Conservation (phyloP, 2,329 filamentous ascomycete species). For the Juglanconis juglandina region DNA sequence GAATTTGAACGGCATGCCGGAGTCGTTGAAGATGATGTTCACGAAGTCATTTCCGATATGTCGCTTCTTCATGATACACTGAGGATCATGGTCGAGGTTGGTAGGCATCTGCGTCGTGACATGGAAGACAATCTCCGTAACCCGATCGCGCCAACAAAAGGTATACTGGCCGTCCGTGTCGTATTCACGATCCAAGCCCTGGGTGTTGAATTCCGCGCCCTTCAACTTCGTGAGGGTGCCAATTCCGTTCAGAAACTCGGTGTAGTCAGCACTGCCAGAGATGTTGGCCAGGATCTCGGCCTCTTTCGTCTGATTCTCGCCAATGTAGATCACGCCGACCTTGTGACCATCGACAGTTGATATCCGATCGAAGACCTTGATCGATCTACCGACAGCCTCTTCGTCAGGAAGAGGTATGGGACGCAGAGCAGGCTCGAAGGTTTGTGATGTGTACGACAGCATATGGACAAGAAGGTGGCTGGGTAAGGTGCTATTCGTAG, state of each 20-base stretch:
- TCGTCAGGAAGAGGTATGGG: conserved; percentile 73
- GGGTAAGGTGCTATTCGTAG: conserved; percentile 63
- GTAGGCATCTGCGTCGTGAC: conserved; percentile 98
- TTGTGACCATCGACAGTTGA: conserved; percentile 94
- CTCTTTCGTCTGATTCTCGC: conserved; percentile 79
- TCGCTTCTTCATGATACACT: conserved; percentile 80
- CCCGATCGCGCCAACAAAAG: conserved; percentile 90
- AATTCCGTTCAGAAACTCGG: conserved; percentile 76
- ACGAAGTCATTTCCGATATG: conserved; percentile 98
- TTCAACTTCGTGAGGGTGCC: conserved; percentile 79
- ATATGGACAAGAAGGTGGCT: conserved; percentile 71
- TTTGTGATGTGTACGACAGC: conserved; percentile 59
- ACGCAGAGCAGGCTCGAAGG: conserved; percentile 53
- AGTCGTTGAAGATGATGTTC: conserved; percentile 97
- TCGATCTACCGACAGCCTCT: conserved; percentile 68
- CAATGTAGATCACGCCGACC: conserved; percentile 90
- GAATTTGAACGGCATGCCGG: conserved; percentile 82
- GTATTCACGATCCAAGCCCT: conserved; percentile 76
- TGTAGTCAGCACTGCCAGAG: conserved; percentile 82
- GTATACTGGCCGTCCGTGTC: conserved; percentile 83
- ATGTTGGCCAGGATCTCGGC: conserved; percentile 82
- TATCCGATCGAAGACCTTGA: conserved; percentile 79
- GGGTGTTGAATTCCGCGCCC: conserved; percentile 84
- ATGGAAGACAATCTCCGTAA: conserved; percentile 94
- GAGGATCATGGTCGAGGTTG: conserved; percentile 69